These are phyloP conservation scores for Tuctoria greenei DNA, from an alignment of 176 grass and related monocot species.

Conservation along the genomic window DNA sequence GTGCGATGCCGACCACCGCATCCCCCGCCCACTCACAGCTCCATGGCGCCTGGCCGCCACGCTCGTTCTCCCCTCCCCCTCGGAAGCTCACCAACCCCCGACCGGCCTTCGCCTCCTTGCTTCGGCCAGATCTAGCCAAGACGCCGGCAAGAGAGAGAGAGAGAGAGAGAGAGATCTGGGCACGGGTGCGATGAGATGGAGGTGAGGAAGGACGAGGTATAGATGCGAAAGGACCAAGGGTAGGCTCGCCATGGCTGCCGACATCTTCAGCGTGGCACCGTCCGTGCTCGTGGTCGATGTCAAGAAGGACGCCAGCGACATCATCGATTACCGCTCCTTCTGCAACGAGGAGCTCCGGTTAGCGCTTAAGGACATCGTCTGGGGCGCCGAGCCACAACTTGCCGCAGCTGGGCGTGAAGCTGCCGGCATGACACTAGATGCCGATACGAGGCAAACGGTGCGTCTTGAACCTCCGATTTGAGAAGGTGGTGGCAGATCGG, in stretches of 20 bases:
- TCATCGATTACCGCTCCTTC: constrained; percentile 76
- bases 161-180: constrained; percentile 40
- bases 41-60: constrained; percentile 36
- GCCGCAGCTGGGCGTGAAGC: constrained; percentile 6
- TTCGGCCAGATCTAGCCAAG: constrained; percentile 36
- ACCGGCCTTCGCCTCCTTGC: not conserved
- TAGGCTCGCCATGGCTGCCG: constrained; percentile 65
- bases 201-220: not conserved
- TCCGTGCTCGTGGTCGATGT: constrained; percentile 87
- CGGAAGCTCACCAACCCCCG: too few species aligned
- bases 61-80: not conserved
- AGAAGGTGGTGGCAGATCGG: too few species aligned
- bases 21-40: constrained; percentile 40
- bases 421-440: too few species aligned
- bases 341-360: constrained; percentile 82
- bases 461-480: too few species aligned
- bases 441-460: too few species aligned
- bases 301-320: constrained; percentile 88
- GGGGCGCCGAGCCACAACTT: constrained; percentile 31
- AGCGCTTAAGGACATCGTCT: constrained; percentile 72
- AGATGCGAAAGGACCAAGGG: constrained; percentile 82
- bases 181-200: not conserved
- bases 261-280: constrained; percentile 76
- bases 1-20: constrained; percentile 56
- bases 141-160: too few species aligned